phyloP scores from a whole-genome alignment of 2,329 filamentous ascomycete genomes.

The Aspergillus neotritici region DNA sequence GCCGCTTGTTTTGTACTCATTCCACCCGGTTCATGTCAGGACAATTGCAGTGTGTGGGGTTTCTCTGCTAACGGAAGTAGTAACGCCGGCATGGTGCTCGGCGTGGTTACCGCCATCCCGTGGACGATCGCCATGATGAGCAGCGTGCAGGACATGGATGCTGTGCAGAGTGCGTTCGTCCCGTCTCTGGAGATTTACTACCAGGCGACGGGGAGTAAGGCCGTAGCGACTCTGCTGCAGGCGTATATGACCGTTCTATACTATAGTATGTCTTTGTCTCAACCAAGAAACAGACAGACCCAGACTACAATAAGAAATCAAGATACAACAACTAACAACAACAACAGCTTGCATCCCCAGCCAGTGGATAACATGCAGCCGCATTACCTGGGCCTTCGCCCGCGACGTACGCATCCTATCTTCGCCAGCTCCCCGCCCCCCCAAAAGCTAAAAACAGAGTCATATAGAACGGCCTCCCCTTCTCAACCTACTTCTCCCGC shows the following conservation, averaged over 20 bases:
- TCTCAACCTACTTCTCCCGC: slow-evolving; percentile 11
- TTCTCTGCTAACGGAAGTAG: too few relatives aligned
- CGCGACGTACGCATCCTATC: slow-evolving; percentile 5
- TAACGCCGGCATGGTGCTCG: slow-evolving; percentile 11
- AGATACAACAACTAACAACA: background rate
- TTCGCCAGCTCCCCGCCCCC: background rate
- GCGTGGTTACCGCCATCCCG: slow-evolving; percentile 6
- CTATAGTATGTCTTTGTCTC: too few relatives aligned
- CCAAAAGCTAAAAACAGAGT: background rate
- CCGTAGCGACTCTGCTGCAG: background rate
- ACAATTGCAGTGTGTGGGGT: too few relatives aligned
- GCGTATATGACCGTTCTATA: too few relatives aligned
- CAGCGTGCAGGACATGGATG: slow-evolving; percentile 14
- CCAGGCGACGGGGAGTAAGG: slow-evolving; percentile 2
- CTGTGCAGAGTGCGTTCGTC: slow-evolving; percentile 5
- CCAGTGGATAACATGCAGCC: slow-evolving; percentile 12
- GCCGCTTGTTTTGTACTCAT: background rate
- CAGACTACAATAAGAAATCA: background rate
- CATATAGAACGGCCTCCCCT: slow-evolving; percentile 7
- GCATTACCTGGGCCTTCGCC: slow-evolving; percentile 13
- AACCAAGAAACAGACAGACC: too few relatives aligned
- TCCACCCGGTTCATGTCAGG: too few relatives aligned
- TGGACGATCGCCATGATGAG: slow-evolving; percentile 15
- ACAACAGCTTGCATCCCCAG: slow-evolving; percentile 6
- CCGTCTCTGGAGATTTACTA: slow-evolving; percentile 13